Percentiles rank a stretch among this genome's conserved stretches.
Conservation (phyloP, 164 flowering plant genomes). For the Cinnamomum micranthum region DNA sequence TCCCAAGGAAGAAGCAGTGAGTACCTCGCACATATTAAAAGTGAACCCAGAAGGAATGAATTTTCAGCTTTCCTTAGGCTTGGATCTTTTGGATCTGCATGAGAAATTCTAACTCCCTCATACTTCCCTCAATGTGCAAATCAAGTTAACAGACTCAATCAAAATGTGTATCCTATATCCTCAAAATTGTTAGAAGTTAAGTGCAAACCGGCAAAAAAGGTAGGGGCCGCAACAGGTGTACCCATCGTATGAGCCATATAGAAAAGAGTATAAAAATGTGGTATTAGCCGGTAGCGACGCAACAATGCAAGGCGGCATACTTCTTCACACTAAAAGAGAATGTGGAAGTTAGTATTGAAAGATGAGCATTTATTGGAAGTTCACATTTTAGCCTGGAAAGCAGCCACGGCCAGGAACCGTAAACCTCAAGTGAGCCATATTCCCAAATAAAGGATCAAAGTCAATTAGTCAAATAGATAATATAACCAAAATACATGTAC, state of each 20-base stretch:
- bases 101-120: constrained; percentile 2
- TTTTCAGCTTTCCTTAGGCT: constrained; percentile 61
- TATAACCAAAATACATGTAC: too few species aligned
- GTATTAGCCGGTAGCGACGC: constrained; percentile 84
- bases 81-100: constrained; percentile 82
- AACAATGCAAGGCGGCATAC: constrained; percentile 86
- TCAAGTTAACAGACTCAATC: constrained; percentile 1
- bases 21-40: constrained; percentile 78
- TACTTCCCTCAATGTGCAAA: background rate
- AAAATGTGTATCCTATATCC: too few species aligned
- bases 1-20: too few species aligned
- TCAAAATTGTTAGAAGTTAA: too few species aligned
- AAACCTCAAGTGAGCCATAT: background rate
- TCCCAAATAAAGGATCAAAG: background rate
- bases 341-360: background rate
- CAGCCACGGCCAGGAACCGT: background rate
- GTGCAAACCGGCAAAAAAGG: constrained; percentile 77
- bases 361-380: background rate
- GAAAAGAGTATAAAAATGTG: constrained; percentile 80
- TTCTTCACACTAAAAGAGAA: constrained; percentile 67
- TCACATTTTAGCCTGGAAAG: background rate
- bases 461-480: background rate
- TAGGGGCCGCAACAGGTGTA: constrained; percentile 73
- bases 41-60: constrained; percentile 83
- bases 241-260: constrained; percentile 82